phyloP scores from a whole-genome alignment of 805 yeast species.

The Saccharomyces kudriavzevii region DNA sequence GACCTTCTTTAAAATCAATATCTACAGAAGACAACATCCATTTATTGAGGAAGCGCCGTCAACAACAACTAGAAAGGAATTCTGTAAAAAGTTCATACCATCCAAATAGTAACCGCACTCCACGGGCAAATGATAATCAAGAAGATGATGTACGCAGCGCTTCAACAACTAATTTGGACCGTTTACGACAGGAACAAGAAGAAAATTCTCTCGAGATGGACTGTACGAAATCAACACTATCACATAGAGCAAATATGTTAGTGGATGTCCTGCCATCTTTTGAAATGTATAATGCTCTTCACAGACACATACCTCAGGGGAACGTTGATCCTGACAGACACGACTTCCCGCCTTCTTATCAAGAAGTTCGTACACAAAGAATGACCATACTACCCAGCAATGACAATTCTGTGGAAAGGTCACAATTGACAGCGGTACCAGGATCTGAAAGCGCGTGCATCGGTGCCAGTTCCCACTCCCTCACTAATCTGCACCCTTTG shows the following conservation, averaged over 20 bases:
- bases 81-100: not conserved
- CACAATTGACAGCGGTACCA: not conserved
- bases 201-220: not conserved
- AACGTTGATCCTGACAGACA: conserved; percentile 27
- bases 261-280: conserved; percentile 61
- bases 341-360: conserved; percentile 32
- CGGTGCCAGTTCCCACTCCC: not conserved
- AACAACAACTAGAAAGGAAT: not conserved
- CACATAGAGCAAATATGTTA: conserved; percentile 11
- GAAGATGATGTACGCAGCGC: not conserved
- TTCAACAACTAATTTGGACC: not conserved
- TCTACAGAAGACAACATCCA: not conserved
- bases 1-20: not conserved
- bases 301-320: conserved; percentile 36
- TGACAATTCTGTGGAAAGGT: conserved; percentile 10
- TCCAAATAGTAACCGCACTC: not conserved
- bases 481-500: conserved; percentile 12
- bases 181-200: not conserved
- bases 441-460: not conserved
- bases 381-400: conserved; percentile 7
- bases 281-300: conserved; percentile 51
- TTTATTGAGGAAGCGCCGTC: not conserved
- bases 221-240: not conserved
- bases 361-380: conserved; percentile 16
- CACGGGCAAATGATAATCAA: not conserved